Evolutionary conservation across 345 rosid genomes (phyloP).

Genomic region (Boechera divaricarpa): DNA sequence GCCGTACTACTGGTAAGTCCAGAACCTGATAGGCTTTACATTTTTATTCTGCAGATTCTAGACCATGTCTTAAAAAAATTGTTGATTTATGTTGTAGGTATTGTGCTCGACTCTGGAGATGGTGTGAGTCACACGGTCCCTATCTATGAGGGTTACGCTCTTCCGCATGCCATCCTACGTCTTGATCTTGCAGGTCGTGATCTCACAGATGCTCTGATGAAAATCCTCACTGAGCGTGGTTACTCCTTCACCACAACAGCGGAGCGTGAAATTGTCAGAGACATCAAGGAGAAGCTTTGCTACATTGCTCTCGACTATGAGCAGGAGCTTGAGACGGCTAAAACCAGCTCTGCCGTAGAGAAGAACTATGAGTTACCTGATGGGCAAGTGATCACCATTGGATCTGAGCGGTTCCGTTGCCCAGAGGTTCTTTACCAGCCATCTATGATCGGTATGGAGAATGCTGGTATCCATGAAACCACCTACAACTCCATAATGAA

Average conservation of each 20-base stretch:
- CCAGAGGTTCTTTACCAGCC: slow-evolving; percentile 95
- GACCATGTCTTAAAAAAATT: not conserved
- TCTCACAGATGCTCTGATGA: slow-evolving; percentile 80
- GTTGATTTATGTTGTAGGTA: slow-evolving; percentile 54
- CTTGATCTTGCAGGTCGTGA: slow-evolving; percentile 88
- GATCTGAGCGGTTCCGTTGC: slow-evolving; percentile 88
- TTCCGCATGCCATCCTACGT: slow-evolving; percentile 87
- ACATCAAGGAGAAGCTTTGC: slow-evolving; percentile 86
- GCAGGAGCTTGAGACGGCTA: slow-evolving; percentile 86
- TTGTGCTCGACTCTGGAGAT: slow-evolving; percentile 90
- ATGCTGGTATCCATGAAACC: slow-evolving; percentile 86
- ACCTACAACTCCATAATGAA: slow-evolving; percentile 91
- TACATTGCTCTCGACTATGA: slow-evolving; percentile 88
- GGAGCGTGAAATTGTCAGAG: slow-evolving; percentile 93
- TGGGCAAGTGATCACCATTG: slow-evolving; percentile 92
- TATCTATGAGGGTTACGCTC: slow-evolving; percentile 82
- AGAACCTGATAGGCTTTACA: not conserved
- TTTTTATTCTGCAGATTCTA: not conserved
- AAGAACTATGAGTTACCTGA: slow-evolving; percentile 88
- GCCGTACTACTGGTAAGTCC: slow-evolving; percentile 85
- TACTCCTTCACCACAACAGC: slow-evolving; percentile 91
- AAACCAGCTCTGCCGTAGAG: slow-evolving; percentile 79
- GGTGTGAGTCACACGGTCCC: slow-evolving; percentile 92
- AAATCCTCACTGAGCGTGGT: slow-evolving; percentile 90
- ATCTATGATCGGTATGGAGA: slow-evolving; percentile 91